Evolutionary conservation across 73 alveolate genomes (phyloP).

Genomic region (Tetrahymena borealis): DNA sequence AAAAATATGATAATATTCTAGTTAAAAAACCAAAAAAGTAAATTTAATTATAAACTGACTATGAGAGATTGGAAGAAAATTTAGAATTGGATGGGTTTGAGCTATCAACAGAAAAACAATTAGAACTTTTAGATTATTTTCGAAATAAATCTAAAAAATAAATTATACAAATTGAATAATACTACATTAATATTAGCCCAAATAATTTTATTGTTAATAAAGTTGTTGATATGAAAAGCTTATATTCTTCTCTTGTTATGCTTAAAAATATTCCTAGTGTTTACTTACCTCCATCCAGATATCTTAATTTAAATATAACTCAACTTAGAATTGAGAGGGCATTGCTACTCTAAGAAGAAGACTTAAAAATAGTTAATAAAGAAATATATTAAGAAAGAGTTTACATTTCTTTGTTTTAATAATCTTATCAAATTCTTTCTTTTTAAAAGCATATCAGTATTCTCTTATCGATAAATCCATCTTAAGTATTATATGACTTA

Average conservation of each 20-base stretch:
- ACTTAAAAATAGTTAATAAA: neutral
- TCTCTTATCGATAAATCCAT: neutral
- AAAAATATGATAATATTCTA: too few species aligned
- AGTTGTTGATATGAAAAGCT: neutral
- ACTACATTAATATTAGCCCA: too few species aligned
- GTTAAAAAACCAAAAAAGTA: too few species aligned
- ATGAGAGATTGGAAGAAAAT: too few species aligned
- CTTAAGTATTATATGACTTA: neutral
- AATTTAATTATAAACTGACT: too few species aligned
- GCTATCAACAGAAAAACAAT: too few species aligned
- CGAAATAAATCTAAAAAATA: too few species aligned
- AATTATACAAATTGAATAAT: too few species aligned
- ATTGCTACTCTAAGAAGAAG: neutral
- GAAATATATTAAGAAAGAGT: neutral
- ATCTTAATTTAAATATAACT: neutral
- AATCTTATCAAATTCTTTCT: neutral
- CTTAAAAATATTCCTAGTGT: neutral
- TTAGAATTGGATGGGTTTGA: too few species aligned
- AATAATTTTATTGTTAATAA: neutral
- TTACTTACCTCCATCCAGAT: neutral
- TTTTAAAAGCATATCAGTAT: neutral
- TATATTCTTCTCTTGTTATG: too few species aligned
- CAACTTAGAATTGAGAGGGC: neutral
- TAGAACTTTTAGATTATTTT: too few species aligned
- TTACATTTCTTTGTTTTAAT: neutral